Conservation (phyloP, 2,329 filamentous ascomycete species). For the Aureobasidium pullulans region DNA sequence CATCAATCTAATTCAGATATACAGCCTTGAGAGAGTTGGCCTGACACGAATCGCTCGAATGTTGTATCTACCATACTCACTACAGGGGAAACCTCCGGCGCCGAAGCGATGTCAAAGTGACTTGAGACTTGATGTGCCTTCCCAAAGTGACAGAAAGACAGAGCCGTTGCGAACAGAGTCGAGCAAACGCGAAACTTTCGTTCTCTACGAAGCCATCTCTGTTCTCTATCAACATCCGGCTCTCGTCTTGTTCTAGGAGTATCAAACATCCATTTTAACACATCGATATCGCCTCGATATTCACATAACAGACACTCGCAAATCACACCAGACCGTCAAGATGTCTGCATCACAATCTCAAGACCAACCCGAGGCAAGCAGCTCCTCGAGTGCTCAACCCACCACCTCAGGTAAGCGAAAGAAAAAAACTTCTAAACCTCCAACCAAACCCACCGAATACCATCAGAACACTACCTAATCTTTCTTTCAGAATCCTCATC, state of each 20-base stretch:
- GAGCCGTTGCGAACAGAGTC: neutral
- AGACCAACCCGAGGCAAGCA: neutral
- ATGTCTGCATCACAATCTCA: conserved; percentile 7
- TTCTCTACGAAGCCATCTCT: neutral
- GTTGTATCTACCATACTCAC: no score
- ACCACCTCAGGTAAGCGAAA: neutral
- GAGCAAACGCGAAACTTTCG: neutral
- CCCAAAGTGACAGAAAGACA: neutral
- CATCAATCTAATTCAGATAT: no score
- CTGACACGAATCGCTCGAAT: no score
- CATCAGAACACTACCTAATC: neutral
- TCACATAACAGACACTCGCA: no score
- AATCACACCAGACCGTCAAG: neutral
- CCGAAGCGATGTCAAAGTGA: no score
- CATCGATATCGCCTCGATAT: neutral
- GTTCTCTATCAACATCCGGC: neutral
- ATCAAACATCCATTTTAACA: neutral
- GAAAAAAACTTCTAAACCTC: neutral
- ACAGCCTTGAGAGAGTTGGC: no score
- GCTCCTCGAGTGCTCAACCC: conserved; percentile 1
- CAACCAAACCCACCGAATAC: neutral
- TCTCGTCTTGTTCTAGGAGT: neutral
- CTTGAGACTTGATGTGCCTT: no score
- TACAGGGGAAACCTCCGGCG: no score
- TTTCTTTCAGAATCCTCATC: neutral